These are phyloP conservation scores for Blastocystis hominis DNA, from an alignment of 352 stramenopile species.

Conservation along the genomic window DNA sequence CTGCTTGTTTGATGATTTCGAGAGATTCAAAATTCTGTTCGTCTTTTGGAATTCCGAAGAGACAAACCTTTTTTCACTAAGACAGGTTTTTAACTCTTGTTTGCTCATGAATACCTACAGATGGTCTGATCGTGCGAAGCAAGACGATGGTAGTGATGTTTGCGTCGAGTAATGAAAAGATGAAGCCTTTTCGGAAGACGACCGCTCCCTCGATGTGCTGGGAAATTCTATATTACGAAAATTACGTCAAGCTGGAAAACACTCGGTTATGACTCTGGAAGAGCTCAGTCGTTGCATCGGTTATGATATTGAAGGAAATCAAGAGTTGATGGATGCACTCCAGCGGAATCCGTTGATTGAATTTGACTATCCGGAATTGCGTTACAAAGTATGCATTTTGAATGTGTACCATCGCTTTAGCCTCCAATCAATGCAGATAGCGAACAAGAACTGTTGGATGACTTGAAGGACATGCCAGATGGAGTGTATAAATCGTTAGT, in stretches of 20 bases:
- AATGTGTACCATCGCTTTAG: background rate
- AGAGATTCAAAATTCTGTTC: background rate
- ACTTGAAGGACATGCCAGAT: background rate
- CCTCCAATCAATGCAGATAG: constrained; percentile 21
- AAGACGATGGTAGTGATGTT: background rate
- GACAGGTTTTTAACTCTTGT: background rate
- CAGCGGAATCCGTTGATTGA: background rate
- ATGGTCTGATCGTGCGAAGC: background rate
- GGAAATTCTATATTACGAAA: background rate
- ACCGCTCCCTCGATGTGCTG: background rate
- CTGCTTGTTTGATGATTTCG: background rate
- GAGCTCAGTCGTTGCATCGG: background rate
- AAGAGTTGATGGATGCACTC: background rate
- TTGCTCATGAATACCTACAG: background rate
- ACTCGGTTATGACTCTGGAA: background rate
- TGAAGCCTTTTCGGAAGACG: background rate
- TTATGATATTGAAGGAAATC: constrained; percentile 15
- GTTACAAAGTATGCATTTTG: background rate
- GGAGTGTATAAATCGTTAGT: constrained; percentile 5
- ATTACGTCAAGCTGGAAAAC: background rate
- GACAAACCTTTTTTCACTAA: no score
- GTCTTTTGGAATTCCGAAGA: background rate
- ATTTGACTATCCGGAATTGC: background rate
- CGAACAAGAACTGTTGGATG: background rate
- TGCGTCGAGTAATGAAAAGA: background rate